Percentiles rank a stretch among this genome's conserved stretches.
These are phyloP conservation scores for Spathaspora sp. DNA, from an alignment of 1,139 yeast genomes.

Conservation along the genomic window DNA sequence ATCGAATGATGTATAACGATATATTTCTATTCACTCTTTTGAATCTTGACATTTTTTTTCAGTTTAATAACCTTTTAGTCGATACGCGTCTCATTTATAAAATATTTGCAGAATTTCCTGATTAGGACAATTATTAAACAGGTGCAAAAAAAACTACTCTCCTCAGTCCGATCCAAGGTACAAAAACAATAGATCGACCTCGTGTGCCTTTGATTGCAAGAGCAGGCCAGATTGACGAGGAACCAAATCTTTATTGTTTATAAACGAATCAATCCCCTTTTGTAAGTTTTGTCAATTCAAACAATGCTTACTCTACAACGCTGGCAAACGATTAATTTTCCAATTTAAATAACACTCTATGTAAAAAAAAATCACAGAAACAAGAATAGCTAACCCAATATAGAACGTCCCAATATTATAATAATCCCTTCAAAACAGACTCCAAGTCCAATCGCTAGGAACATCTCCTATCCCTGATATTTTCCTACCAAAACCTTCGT, in stretches of 20 bases:
- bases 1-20: background rate
- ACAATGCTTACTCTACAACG: no score
- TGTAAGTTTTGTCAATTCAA: no score
- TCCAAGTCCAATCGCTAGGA: constrained; percentile 48
- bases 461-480: constrained; percentile 18
- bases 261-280: no score
- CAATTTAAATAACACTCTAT: background rate
- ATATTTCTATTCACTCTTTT: background rate
- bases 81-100: background rate
- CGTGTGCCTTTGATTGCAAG: background rate
- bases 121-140: background rate
- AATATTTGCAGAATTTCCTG: background rate
- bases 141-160: background rate
- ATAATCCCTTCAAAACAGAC: constrained; percentile 34
- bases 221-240: no score
- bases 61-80: background rate
- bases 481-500: constrained; percentile 1
- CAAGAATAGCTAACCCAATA: background rate
- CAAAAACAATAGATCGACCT: background rate
- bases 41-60: background rate
- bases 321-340: background rate
- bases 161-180: background rate
- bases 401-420: background rate
- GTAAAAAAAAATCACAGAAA: background rate
- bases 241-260: no score